Evolutionary conservation across 148 eudicot species (phyloP), one percentile per base, ranked within the genome.

Genomic region (Fallopia convolvulus): DNA sequence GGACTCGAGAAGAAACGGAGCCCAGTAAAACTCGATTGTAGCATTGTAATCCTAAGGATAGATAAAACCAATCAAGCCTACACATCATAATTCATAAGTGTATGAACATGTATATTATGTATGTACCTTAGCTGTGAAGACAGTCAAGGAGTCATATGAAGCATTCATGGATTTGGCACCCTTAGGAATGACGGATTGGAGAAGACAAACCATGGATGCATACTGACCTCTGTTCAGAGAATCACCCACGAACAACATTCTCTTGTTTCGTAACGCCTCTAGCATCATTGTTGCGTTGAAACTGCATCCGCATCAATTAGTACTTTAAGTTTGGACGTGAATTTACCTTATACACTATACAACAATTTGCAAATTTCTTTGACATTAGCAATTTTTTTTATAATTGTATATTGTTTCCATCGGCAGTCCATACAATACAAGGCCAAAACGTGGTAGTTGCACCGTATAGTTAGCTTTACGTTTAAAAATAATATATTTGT

Each of bases 11-110:
- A 95, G 88, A 77, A 95, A 95, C 5, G 99, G 99, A 18, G 99
- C 99, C 99, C 99, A 95, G 76, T 95, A 95, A 84, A 95, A 93
- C 81, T 95, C 99, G 52, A 95, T 90, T 2, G 92, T 92, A 5
- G 97, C 97, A 76, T 93, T 95, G 82, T 95, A 95, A 30, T 93
- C 93, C 97, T 93, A 82, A 33, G 36, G 36, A 50, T 52, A 52
- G n/a, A 52, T 0, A 14, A 52, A 52, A 15, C 46, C 46, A 42
- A 42, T 42, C 46, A 42, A 42, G 46, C 9, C 46, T 8, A 42
- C 46, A 12, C 55, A 50, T 50, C 5, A 50, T 50, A 13, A 3
- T 66, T n/a, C 18, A 68, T 12, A 44, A 44, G 47, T 44, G 47
- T 9, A 36, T 36, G 39, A 36, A 36, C 1, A 36, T 36, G 2